Base-by-base conservation (phyloP, 352 stramenopile genomes). In the Phytophthora citricola region DNA sequence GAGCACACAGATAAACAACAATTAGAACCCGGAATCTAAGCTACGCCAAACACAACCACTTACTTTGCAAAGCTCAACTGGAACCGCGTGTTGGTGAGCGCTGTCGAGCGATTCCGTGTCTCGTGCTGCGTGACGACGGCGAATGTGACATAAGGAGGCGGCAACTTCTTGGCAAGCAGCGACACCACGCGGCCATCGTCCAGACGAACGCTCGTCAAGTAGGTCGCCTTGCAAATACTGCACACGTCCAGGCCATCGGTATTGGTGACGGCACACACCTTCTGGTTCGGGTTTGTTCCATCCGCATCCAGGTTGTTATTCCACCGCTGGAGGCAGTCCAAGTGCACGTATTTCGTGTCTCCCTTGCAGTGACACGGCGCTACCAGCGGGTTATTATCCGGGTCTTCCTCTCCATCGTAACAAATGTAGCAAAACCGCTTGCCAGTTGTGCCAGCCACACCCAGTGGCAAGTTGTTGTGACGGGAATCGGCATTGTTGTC, bases 341-440 rank as follows among this genome's bases (percentile, higher is more conserved):
- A 63, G 43, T 98, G 92, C 8, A 97, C 87, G 63, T 96, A 97
- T 70, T 96, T 93, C 32, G 92, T 98, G 74, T 97, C 92, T 24
- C 92, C 91, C 58, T 97, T 97, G 71, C 92, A 98, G 50, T 96
- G 78, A 63, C 92, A 98, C 4, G 92, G 92, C 10, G 92, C 89
- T 8, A 98, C 90, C 4, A 98, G 79, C 38, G 90, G 91, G 66
- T 98, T 97, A 43, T 83, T 79, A 0, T 91, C 76, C 2, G 84
- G 72, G 36, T 97, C 85, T 60, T 97, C 89, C 43, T 97, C 91
- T 46, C 81, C 87, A 58, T 98, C 92, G 73, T 97, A 97, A 73
- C 92, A 98, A 84, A 98, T 98, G 75, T 98, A 98, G 71, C 92
- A 98, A 62, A 94, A 92, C 20, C 69, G 63, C 44, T 92, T 92